Evolutionary conservation across 2,329 filamentous ascomycete genomes (phyloP).

Genomic region (Paracamarosporium sp.): DNA sequence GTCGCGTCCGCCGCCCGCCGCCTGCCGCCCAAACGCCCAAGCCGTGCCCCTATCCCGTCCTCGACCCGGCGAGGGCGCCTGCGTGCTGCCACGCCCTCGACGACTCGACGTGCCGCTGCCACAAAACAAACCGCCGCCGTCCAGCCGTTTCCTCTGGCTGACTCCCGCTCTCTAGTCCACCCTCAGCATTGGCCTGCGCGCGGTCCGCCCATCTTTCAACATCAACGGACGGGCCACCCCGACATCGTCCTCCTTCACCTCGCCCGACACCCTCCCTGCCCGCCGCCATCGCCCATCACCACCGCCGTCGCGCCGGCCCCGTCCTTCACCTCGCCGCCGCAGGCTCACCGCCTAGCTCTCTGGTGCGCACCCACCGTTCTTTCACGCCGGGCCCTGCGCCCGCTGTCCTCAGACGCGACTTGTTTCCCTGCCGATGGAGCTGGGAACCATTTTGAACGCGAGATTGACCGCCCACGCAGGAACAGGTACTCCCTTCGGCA

Average conservation of each 20-base stretch:
- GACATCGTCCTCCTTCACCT: constrained; percentile 25
- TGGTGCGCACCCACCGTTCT: constrained; percentile 19
- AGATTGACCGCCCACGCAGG: constrained; percentile 48
- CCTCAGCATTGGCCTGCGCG: constrained; percentile 49
- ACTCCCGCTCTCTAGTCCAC: constrained; percentile 43
- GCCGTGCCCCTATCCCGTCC: constrained; percentile 46
- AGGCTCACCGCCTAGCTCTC: constrained; percentile 31
- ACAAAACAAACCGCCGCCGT: not conserved
- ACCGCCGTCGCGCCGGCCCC: constrained; percentile 25
- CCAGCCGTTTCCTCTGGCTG: constrained; percentile 25
- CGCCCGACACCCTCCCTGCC: constrained; percentile 23
- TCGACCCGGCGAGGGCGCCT: constrained; percentile 37
- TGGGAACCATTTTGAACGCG: constrained; percentile 52
- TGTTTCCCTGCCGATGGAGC: constrained; percentile 41
- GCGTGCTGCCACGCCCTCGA: constrained; percentile 33
- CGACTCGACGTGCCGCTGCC: constrained; percentile 9
- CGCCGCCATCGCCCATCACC: constrained; percentile 29
- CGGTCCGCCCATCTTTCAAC: constrained; percentile 41
- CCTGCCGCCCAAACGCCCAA: constrained; percentile 24
- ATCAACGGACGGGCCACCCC: constrained; percentile 38
- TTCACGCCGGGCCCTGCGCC: constrained; percentile 19
- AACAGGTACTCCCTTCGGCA: constrained; percentile 43
- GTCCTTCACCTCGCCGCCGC: constrained; percentile 21
- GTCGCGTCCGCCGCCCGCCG: constrained; percentile 24
- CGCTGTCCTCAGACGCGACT: constrained; percentile 15